Base-by-base conservation (phyloP, 2,329 filamentous ascomycete species). In the Apiospora phragmitis region DNA sequence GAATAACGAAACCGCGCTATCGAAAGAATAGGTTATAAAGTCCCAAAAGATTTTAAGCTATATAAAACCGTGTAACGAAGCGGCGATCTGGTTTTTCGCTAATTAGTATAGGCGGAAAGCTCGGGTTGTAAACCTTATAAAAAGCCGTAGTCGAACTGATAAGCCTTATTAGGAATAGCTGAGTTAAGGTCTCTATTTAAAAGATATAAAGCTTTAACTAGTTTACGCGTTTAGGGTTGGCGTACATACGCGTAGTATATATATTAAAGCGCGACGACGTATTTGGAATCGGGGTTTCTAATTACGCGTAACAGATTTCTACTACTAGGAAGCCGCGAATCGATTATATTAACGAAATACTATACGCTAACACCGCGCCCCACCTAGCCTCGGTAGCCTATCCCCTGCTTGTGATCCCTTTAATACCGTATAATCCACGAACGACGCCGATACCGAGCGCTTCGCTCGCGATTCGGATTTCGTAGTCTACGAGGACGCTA, bases 11-110 rank as follows among this genome's bases (percentile, higher is more conserved):
- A 67, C 65, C 12, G 43, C 24, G 21, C 24, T 38, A 14, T 67
- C 43, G 8, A 67, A 7, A 14, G 65, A 67, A 35, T 42, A 24
- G 5, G 24, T 43, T 7, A 43, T 6, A 45, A 67, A 67, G 65
- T 67, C 65, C 41, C 24, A 67, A 43, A 67, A 45, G 14, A 67
- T 45, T 21, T 67, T 67, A n/a, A 14, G 41, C 65, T 6, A 67
- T 26, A 67, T 67, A 45, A 67, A 67, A 29, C 38, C 65, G n/a
- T 67, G 24, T 21, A 67, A 29, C 24, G 41, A 42, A 45, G 65
- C 41, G 29, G 41, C 43, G 24, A 67, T 43, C 29, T 67, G 24
- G 41, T 67, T 41, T 67, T 59, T 29, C 14, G 16, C 16, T 59
- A 5, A 11, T 59, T 59, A 59, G 29, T 59, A 59, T 16, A 2